Conservation (phyloP, 2,329 filamentous ascomycete species). For the Boeremia exigua region DNA sequence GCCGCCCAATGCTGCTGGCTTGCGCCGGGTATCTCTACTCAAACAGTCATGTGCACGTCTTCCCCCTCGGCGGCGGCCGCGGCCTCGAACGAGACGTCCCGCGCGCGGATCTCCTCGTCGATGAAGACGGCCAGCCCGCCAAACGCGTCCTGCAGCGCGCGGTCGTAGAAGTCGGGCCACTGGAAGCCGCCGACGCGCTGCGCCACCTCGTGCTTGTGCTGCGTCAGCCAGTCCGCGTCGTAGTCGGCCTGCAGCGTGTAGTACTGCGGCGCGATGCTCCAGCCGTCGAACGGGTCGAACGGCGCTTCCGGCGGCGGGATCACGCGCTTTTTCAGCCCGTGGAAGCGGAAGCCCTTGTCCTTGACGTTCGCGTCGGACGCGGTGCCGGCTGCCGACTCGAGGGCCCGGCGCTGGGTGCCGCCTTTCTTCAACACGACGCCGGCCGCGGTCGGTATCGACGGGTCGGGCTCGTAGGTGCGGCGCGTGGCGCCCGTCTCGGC, state of each 20-base stretch:
- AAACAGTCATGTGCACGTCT: slow-evolving; percentile 53
- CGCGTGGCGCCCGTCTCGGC: slow-evolving; percentile 55
- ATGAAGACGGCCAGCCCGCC: slow-evolving; percentile 87
- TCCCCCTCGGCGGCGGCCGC: slow-evolving; percentile 64
- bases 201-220: slow-evolving; percentile 67
- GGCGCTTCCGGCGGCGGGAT: slow-evolving; percentile 71
- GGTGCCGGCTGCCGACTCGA: slow-evolving; percentile 15
- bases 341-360: slow-evolving; percentile 65
- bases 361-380: slow-evolving; percentile 32
- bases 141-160: slow-evolving; percentile 88
- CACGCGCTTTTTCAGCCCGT: slow-evolving; percentile 74
- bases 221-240: slow-evolving; percentile 75
- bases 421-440: slow-evolving; percentile 66
- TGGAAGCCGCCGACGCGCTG: slow-evolving; percentile 83
- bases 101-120: slow-evolving; percentile 68
- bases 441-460: slow-evolving; percentile 20
- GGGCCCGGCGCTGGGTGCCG: slow-evolving; percentile 64
- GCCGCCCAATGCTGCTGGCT: slow-evolving; percentile 13
- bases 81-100: slow-evolving; percentile 45
- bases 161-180: slow-evolving; percentile 78
- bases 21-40: slow-evolving; percentile 41
- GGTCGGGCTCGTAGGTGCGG: slow-evolving; percentile 29
- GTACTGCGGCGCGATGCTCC: slow-evolving; percentile 69
- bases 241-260: slow-evolving; percentile 75
- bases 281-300: slow-evolving; percentile 87